phyloP scores from a whole-genome alignment of 768 basidiomycete genomes.

The Suillus placidus region DNA sequence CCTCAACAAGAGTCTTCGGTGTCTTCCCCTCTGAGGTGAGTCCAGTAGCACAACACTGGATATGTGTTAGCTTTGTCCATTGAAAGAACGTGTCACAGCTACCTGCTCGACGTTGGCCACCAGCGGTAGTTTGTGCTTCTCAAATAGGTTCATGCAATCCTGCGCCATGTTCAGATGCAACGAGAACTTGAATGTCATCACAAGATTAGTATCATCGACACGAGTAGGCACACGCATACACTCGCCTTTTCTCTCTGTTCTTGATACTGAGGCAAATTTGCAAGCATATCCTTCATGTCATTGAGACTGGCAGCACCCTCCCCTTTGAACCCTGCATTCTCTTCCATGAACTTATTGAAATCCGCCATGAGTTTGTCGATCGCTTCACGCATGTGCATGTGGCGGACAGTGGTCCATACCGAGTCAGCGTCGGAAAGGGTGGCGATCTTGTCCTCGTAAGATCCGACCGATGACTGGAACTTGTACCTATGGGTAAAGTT shows the following conservation, averaged over 20 bases:
- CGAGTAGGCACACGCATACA: background rate
- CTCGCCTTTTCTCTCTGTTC: constrained; percentile 91
- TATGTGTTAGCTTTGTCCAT: constrained; percentile 2
- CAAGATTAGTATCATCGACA: constrained; percentile 6
- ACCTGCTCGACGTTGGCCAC: constrained; percentile 92
- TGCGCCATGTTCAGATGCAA: constrained; percentile 97
- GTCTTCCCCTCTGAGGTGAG: constrained; percentile 88
- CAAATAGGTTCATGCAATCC: constrained; percentile 94
- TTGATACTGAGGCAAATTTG: constrained; percentile 90
- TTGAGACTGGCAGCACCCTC: constrained; percentile 86
- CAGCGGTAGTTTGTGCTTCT: constrained; percentile 79
- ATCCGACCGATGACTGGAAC: constrained; percentile 86
- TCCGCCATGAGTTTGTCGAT: constrained; percentile 96
- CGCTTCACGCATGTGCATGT: constrained; percentile 98
- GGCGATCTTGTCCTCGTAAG: constrained; percentile 87
- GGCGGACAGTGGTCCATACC: constrained; percentile 91
- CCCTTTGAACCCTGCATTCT: constrained; percentile 95
- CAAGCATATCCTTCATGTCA: constrained; percentile 99
- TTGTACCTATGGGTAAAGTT: constrained; percentile 66
- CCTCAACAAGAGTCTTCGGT: constrained; percentile 94
- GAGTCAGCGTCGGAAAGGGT: constrained; percentile 83
- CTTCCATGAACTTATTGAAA: constrained; percentile 92
- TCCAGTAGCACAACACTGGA: constrained; percentile 91
- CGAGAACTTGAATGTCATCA: constrained; percentile 69
- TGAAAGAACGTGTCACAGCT: constrained; percentile 20